Evolutionary conservation across 129 eudicot genomes (phyloP), one percentile per base, ranked within the genome.

Genomic region (Escallonia rubra): DNA sequence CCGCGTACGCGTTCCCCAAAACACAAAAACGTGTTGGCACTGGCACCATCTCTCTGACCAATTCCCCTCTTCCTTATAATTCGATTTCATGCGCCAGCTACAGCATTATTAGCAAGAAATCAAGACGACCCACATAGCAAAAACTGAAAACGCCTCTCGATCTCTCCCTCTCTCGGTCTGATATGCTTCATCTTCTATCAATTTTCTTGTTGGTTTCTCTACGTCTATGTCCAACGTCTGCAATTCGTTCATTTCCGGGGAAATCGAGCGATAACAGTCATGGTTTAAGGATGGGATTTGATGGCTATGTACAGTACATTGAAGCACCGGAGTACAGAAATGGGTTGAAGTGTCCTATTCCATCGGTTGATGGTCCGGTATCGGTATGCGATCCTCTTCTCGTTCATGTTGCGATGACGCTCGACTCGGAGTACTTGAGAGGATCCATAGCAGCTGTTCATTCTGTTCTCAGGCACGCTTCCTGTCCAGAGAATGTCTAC

Each of bases 401-500:
- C 3, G 66, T 90, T 13, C 97, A 90, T 64, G 78, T 87, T 7
- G 89, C 96, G 2, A 85, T 85, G 86, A 87, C 97, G 41, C 90
- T 90, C 12, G 96, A 90, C 76, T 70, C 59, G 10, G 66, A 74
- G 14, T 90, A 90, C 76, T 67, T 90, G 23, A 65, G 96, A 66
- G 96, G 96, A 34, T 79, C 95, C 38, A 77, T 90, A n/a, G 96
- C 94, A 15, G 83, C 94, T 13, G 82, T 90, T 56, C 88, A 86
- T 56, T 90, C 96, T 0, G 67, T 83, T 15, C 81, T 90, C 41
- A 81, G 76, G 48, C 94, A 90, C 52, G 43, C 86, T 16, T 72
- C 82, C 4, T 90, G 96, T 74, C 96, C 96, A 1, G 84, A 83
- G 63, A 90, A 90, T 68, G 11, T 86, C 14, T 73, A 68, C 71